Percentiles rank a stretch among this genome's conserved stretches.
Evolutionary conservation across 208 protist species (phyloP).

Genomic region (Trypanosoma mega): DNA sequence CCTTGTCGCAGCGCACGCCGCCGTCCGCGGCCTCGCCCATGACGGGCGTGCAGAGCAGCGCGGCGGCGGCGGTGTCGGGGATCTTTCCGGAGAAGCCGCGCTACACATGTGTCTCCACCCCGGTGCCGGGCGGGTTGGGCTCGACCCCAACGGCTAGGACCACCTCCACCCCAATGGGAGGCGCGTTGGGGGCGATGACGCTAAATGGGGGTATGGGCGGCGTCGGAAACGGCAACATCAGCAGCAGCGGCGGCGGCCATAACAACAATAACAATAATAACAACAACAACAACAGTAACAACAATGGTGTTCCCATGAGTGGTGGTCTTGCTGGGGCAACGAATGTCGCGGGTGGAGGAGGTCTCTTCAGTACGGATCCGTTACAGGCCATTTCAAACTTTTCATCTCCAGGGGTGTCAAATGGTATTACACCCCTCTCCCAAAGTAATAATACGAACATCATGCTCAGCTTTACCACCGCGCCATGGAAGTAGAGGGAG

Average conservation of each 20-base stretch:
- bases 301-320: not conserved
- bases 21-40: slow-evolving; percentile 15
- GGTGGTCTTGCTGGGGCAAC: not conserved
- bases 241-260: too few relatives aligned
- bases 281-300: too few relatives aligned
- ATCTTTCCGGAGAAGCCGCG: slow-evolving; percentile 26
- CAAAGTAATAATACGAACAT: slow-evolving; percentile 1
- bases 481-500: slow-evolving; percentile 29
- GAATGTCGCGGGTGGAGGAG: not conserved
- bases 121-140: slow-evolving; percentile 12
- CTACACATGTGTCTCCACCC: slow-evolving; percentile 24
- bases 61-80: not conserved
- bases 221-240: too few relatives aligned
- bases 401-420: slow-evolving; percentile 2
- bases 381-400: slow-evolving; percentile 7
- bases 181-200: too few relatives aligned
- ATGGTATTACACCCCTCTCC: not conserved
- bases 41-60: slow-evolving; percentile 2
- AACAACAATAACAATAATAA: too few relatives aligned
- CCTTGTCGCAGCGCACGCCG: slow-evolving; percentile 13
- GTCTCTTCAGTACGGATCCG: slow-evolving; percentile 7
- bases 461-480: slow-evolving; percentile 28
- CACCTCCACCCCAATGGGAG: too few relatives aligned
- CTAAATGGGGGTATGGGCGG: too few relatives aligned
- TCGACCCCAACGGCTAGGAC: too few relatives aligned